These are phyloP conservation scores for Phaffia australis DNA, from an alignment of 768 basidiomycete species.

Conservation along the genomic window DNA sequence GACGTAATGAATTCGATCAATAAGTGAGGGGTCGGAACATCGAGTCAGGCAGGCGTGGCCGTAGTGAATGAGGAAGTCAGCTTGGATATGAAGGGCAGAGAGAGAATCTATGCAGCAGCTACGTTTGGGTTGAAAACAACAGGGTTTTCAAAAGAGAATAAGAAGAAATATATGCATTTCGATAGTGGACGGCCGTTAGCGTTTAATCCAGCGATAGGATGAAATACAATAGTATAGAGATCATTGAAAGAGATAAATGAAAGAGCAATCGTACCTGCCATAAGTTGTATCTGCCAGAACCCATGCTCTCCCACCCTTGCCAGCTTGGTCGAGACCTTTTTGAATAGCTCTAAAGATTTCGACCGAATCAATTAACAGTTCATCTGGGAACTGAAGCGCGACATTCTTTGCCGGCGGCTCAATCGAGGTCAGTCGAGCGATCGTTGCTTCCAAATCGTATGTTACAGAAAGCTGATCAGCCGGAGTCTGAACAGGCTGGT, in stretches of 20 bases:
- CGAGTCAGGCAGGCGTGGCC: conserved; percentile 85
- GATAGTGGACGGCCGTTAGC: too few relatives aligned
- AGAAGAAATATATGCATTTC: too few relatives aligned
- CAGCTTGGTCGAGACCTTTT: conserved; percentile 33
- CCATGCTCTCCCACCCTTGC: conserved; percentile 47
- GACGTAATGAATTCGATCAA: conserved; percentile 47
- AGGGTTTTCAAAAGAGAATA: neutral
- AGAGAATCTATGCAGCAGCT: conserved; percentile 97
- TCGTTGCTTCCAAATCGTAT: conserved; percentile 29
- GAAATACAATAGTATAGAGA: neutral
- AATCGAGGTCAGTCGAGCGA: conserved; percentile 44
- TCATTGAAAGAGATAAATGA: neutral
- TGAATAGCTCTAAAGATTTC: conserved; percentile 58
- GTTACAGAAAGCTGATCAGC: conserved; percentile 2
- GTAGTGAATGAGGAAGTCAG: conserved; percentile 85
- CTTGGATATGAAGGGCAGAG: conserved; percentile 84
- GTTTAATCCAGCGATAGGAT: too few relatives aligned
- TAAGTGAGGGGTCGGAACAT: conserved; percentile 18
- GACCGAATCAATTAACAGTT: conserved; percentile 75
- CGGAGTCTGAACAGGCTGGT: neutral
- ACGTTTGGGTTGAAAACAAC: conserved; percentile 24
- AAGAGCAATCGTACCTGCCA: conserved; percentile 57
- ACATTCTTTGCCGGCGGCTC: conserved; percentile 37
- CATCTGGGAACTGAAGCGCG: conserved; percentile 91
- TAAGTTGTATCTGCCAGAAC: conserved; percentile 97